These are phyloP conservation scores for Chaetomiaceae sp. DNA, from an alignment of 2,329 filamentous ascomycete species.

Conservation along the genomic window DNA sequence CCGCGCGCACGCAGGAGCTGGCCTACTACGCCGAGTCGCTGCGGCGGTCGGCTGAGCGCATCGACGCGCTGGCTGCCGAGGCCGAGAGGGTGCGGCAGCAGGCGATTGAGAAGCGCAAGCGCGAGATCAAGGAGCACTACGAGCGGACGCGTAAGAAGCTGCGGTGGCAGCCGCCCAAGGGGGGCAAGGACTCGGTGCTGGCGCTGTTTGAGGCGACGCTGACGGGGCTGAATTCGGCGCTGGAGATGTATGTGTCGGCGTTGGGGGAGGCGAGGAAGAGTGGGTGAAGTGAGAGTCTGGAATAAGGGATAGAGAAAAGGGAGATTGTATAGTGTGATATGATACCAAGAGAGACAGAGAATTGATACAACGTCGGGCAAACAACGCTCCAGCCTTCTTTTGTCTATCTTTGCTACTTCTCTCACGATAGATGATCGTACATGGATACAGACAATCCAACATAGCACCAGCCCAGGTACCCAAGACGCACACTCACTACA, in stretches of 20 bases:
- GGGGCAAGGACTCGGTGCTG: constrained; percentile 71
- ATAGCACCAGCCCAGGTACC: too few relatives aligned
- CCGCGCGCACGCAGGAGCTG: constrained; percentile 74
- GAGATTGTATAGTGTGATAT: neutral
- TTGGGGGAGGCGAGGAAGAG: neutral
- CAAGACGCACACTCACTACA: neutral
- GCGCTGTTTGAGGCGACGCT: constrained; percentile 60
- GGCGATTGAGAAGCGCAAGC: constrained; percentile 62
- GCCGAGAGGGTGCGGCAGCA: constrained; percentile 70
- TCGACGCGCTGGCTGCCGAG: constrained; percentile 72
- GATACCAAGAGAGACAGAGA: neutral
- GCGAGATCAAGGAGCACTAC: constrained; percentile 66
- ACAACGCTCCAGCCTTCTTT: neutral
- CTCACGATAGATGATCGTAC: too few relatives aligned
- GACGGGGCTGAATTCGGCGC: constrained; percentile 13
- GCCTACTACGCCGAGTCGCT: constrained; percentile 79
- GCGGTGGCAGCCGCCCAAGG: constrained; percentile 65
- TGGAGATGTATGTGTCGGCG: constrained; percentile 17
- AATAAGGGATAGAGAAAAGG: neutral
- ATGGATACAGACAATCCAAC: neutral
- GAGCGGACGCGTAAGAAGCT: constrained; percentile 70
- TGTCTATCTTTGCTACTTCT: too few relatives aligned
- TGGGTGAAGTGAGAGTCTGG: too few relatives aligned
- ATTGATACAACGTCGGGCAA: too few relatives aligned
- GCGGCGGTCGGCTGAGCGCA: constrained; percentile 68